These are phyloP conservation scores for Cercospora janseana DNA, from an alignment of 2,329 filamentous ascomycete species.

Conservation along the genomic window DNA sequence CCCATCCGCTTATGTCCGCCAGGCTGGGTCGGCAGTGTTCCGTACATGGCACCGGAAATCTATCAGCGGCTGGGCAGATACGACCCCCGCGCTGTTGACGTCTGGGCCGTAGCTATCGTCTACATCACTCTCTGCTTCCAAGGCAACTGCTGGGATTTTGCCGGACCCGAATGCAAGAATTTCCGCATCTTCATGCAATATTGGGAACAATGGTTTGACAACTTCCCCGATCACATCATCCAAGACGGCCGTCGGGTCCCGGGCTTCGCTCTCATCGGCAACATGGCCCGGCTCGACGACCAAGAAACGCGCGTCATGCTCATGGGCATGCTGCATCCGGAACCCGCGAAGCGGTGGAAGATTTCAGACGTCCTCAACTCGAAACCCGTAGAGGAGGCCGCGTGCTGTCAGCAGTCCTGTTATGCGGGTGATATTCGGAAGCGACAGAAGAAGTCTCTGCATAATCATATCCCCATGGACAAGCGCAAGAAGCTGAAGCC, in stretches of 20 bases:
- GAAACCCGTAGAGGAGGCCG: constrained; percentile 42
- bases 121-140: constrained; percentile 74
- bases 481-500: constrained; percentile 11
- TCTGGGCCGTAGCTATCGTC: constrained; percentile 82
- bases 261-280: constrained; percentile 61
- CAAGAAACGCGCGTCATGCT: constrained; percentile 68
- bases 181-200: constrained; percentile 65
- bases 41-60: constrained; percentile 86
- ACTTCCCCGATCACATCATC: constrained; percentile 53
- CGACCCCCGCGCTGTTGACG: constrained; percentile 76
- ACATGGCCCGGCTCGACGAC: constrained; percentile 66
- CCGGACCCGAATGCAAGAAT: constrained; percentile 53
- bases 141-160: constrained; percentile 71
- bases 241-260: constrained; percentile 44
- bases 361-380: constrained; percentile 66
- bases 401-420: constrained; percentile 37
- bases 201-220: constrained; percentile 66
- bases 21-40: constrained; percentile 79
- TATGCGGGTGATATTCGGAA: constrained; percentile 38
- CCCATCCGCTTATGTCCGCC: constrained; percentile 70
- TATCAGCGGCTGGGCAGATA: constrained; percentile 64
- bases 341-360: constrained; percentile 67
- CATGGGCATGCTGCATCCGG: constrained; percentile 78
- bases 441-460: constrained; percentile 42
- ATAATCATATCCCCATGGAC: constrained; percentile 39